Evolutionary conservation across 1,284 basidiomycete species (phyloP), one percentile per base, ranked within the genome.

Genomic region (Sanghuangporus baumii): DNA sequence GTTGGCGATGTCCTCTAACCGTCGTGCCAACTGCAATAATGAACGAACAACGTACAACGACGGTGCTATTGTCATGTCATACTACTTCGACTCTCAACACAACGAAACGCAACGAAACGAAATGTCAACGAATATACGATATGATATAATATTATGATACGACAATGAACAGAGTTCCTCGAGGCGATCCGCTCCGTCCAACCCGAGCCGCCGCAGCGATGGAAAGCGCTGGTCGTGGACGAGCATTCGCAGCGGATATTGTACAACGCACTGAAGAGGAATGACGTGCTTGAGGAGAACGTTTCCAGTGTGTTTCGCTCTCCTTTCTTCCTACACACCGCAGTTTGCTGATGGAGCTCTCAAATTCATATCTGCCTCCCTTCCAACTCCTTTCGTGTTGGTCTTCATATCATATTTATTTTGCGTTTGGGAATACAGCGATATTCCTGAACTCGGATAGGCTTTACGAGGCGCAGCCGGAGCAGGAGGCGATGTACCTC

Each of bases 181-280:
- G 87, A 91, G 61, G 86, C 88, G 31, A 88, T 93, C 71, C 83
- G 89, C 73, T 90, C 88, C 56, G 85, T 93, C 70, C 48, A 65
- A 16, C 60, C 61, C 54, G 87, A 92, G 70, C 91, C 92, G 2
- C 84, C 87, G 7, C 84, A 84, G 63, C 78, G 84, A 82, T 99
- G 96, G 96, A 99, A 99, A 84, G 90, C 96, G 70, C 84, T 99
- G 56, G 93, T 99, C 65, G 92, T 98, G 48, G 96, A 99, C 75
- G 89, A 95, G 66, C 86, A 94, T 76, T 91, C 94, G 36, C 90
- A 95, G 75, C 85, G 84, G 71, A 80, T 98, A 62, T 77, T 99
- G 61, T 84, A 89, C 64, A 86, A 89, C 1, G 94, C 96, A 4
- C 83, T 98, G 71, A 96, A 95, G 75, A 89, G 94, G 74, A 93